These are phyloP conservation scores for Fusarium caatingaense DNA, from an alignment of 2,329 filamentous ascomycete species.

Conservation along the genomic window DNA sequence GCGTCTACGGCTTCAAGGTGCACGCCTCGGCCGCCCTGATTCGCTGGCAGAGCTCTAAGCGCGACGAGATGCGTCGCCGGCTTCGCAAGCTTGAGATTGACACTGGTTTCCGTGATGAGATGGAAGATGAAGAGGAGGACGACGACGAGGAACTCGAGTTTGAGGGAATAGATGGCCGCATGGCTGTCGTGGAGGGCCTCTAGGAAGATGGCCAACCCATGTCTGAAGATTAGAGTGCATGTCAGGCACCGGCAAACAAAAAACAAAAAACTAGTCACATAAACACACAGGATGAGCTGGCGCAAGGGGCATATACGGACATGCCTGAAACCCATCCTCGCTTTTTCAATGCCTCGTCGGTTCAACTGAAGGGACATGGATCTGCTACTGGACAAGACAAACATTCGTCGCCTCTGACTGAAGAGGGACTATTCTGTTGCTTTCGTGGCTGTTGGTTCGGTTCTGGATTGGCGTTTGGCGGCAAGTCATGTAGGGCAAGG, in stretches of 20 bases:
- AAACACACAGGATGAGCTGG: background rate
- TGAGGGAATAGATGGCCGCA: slow-evolving; percentile 52
- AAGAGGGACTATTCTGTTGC: slow-evolving; percentile 17
- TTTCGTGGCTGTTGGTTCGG: slow-evolving; percentile 31
- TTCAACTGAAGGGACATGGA: background rate
- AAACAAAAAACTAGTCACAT: background rate
- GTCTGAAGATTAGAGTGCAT: slow-evolving; percentile 3
- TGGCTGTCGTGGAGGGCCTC: slow-evolving; percentile 46
- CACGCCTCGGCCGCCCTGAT: slow-evolving; percentile 89
- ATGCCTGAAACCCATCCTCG: background rate
- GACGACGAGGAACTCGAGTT: slow-evolving; percentile 62
- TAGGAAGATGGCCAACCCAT: slow-evolving; percentile 15
- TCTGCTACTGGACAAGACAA: background rate
- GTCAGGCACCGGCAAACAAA: background rate
- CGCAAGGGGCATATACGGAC: slow-evolving; percentile 6
- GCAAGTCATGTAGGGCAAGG: slow-evolving; percentile 33
- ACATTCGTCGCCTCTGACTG: background rate
- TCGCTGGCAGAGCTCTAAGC: slow-evolving; percentile 87
- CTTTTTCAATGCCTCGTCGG: background rate
- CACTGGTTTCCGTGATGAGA: slow-evolving; percentile 80
- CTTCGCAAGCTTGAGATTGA: slow-evolving; percentile 79
- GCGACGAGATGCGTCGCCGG: slow-evolving; percentile 84
- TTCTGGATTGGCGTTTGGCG: slow-evolving; percentile 44
- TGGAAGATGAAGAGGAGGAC: slow-evolving; percentile 73
- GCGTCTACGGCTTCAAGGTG: slow-evolving; percentile 95